These are phyloP conservation scores for Sarcomyxa edulis DNA, from an alignment of 768 basidiomycete species.

Conservation along the genomic window DNA sequence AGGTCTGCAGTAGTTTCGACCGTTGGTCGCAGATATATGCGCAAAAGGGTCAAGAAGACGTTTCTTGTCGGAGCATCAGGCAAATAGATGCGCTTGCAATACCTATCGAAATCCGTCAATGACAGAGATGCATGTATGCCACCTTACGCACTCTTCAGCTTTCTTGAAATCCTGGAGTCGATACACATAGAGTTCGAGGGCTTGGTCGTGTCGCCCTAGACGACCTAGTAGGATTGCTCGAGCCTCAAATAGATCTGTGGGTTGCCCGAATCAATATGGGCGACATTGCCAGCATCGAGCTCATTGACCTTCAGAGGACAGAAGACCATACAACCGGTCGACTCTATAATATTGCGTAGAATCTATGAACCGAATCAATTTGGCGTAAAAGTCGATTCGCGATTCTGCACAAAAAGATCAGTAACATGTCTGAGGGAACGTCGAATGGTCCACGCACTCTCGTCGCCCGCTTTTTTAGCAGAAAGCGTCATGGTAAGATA, in stretches of 20 bases:
- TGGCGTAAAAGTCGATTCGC: conserved; percentile 51
- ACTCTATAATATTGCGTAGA: conserved; percentile 63
- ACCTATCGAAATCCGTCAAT: conserved; percentile 39
- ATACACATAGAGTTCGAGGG: conserved; percentile 93
- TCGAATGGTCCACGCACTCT: conserved; percentile 34
- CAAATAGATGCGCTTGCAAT: conserved; percentile 82
- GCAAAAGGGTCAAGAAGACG: conserved; percentile 82
- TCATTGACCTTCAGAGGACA: conserved; percentile 73
- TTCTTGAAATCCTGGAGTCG: conserved; percentile 76
- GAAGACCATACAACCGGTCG: conserved; percentile 74
- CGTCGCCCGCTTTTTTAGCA: conserved; percentile 54
- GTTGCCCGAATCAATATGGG: background rate
- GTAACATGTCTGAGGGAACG: background rate
- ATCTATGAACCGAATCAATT: conserved; percentile 74
- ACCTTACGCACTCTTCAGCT: conserved; percentile 73
- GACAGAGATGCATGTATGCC: conserved; percentile 1
- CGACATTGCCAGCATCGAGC: background rate
- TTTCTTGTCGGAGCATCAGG: conserved; percentile 45
- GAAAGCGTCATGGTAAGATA: conserved; percentile 68
- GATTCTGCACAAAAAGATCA: conserved; percentile 28
- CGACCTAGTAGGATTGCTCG: conserved; percentile 88
- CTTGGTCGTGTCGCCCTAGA: conserved; percentile 87
- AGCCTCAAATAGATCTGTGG: conserved; percentile 79
- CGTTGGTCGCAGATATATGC: conserved; percentile 80
- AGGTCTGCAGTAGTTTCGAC: conserved; percentile 47